Percentiles rank a stretch among this genome's conserved stretches.
These are phyloP conservation scores for Bondarzewia mesenterica DNA, from an alignment of 1,284 basidiomycete species.

Conservation along the genomic window DNA sequence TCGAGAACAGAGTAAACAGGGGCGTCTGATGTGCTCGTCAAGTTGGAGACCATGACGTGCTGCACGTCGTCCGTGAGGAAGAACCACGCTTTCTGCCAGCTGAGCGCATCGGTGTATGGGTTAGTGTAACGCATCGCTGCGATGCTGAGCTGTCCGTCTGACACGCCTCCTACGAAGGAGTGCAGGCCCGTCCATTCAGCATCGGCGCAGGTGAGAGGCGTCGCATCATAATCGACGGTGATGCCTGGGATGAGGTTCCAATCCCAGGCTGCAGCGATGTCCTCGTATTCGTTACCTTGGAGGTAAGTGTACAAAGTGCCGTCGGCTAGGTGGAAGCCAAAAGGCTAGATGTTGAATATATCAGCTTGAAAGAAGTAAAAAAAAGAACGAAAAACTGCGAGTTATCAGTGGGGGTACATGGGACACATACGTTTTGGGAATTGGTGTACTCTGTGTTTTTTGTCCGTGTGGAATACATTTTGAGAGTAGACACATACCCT, in stretches of 20 bases:
- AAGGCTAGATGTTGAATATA: no score
- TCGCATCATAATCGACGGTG: constrained; percentile 53
- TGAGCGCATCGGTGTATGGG: constrained; percentile 43
- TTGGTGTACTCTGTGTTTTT: constrained; percentile 60
- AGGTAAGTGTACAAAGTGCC: constrained; percentile 58
- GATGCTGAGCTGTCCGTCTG: constrained; percentile 43
- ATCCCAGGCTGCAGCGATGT: constrained; percentile 58
- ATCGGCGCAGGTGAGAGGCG: constrained; percentile 35
- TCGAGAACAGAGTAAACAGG: constrained; percentile 60
- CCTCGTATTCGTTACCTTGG: constrained; percentile 58
- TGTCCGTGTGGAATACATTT: constrained; percentile 58
- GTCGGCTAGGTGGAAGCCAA: constrained; percentile 62
- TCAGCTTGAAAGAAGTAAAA: no score
- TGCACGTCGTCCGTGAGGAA: constrained; percentile 58
- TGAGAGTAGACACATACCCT: no score
- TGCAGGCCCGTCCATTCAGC: constrained; percentile 37
- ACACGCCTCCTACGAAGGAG: constrained; percentile 56
- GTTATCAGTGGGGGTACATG: neutral
- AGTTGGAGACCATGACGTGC: constrained; percentile 48
- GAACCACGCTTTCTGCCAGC: constrained; percentile 66
- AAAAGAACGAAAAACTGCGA: neutral
- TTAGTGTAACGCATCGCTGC: constrained; percentile 59
- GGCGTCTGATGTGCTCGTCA: no score
- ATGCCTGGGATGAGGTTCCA: no score
- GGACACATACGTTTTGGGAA: constrained; percentile 39